Percentiles rank a stretch among this genome's conserved stretches.
Evolutionary conservation across 768 basidiomycete species (phyloP).

Genomic region (Polyporus arcularius): DNA sequence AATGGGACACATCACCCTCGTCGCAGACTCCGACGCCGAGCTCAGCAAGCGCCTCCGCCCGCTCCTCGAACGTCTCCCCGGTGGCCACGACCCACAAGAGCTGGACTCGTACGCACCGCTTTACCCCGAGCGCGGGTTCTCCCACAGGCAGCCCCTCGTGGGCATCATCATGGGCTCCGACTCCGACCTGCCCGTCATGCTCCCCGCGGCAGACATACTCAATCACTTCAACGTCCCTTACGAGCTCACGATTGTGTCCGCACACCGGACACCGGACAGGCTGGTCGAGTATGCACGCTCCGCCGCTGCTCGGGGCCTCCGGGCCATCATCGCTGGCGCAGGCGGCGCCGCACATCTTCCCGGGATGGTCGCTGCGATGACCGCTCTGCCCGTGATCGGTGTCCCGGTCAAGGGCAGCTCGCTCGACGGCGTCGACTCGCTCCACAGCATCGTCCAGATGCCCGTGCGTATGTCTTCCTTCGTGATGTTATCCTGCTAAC

Average conservation of each 20-base stretch:
- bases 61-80: constrained; percentile 68
- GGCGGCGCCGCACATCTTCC: constrained; percentile 99
- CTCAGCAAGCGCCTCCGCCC: constrained; percentile 68
- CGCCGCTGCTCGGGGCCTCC: constrained; percentile 65
- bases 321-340: constrained; percentile 89
- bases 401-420: constrained; percentile 96
- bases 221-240: constrained; percentile 84
- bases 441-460: constrained; percentile 99
- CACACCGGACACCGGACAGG: constrained; percentile 91
- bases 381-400: constrained; percentile 88
- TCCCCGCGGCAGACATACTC: constrained; percentile 83
- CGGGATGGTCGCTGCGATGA: constrained; percentile 98
- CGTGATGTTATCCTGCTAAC: background rate
- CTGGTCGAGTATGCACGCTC: constrained; percentile 80
- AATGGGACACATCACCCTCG: constrained; percentile 96
- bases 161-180: constrained; percentile 99
- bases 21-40: constrained; percentile 79
- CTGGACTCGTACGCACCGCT: constrained; percentile 54
- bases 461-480: constrained; percentile 61
- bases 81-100: constrained; percentile 39
- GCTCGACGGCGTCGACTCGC: constrained; percentile 94
- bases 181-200: constrained; percentile 94
- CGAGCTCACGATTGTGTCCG: constrained; percentile 94
- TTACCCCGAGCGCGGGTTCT: constrained; percentile 47
- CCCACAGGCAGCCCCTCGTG: constrained; percentile 75